These are phyloP conservation scores for Lichina pygmaea DNA, from an alignment of 495 filamentous ascomycete species.

Conservation along the genomic window DNA sequence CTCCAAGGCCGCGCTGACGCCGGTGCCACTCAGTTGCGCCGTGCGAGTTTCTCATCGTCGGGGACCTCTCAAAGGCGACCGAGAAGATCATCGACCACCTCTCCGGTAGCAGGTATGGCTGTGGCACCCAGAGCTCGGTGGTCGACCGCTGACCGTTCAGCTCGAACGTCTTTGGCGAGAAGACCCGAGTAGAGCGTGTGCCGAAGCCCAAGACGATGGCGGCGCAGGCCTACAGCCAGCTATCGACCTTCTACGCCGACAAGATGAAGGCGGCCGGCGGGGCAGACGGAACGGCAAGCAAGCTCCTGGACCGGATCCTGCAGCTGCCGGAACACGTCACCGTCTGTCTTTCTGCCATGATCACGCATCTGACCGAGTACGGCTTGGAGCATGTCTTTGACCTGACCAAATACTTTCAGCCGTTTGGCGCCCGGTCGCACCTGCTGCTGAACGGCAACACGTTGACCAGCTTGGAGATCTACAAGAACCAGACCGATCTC, in stretches of 20 bases:
- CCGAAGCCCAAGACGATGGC: conserved; percentile 59
- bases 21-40: conserved; percentile 28
- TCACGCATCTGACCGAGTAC: conserved; percentile 78
- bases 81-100: conserved; percentile 83
- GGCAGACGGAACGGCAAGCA: conserved; percentile 21
- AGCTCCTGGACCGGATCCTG: conserved; percentile 63
- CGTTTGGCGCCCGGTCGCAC: conserved; percentile 79
- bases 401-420: conserved; percentile 90
- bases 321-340: conserved; percentile 66
- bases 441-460: conserved; percentile 97
- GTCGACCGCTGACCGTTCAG: conserved; percentile 5
- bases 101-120: conserved; percentile 38
- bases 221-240: conserved; percentile 62
- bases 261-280: conserved; percentile 37
- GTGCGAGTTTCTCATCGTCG: conserved; percentile 89
- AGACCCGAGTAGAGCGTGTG: conserved; percentile 55
- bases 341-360: conserved; percentile 89
- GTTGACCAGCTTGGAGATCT: conserved; percentile 79
- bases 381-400: conserved; percentile 91
- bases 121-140: not conserved
- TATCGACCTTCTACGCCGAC: conserved; percentile 79
- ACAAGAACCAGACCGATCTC: conserved; percentile 81
- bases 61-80: conserved; percentile 72
- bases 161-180: conserved; percentile 82
- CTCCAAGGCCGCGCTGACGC: not conserved